Percentiles rank a stretch among this genome's conserved stretches.
Conservation (phyloP, 352 stramenopile genomes). For the Pythium aristosporum region DNA sequence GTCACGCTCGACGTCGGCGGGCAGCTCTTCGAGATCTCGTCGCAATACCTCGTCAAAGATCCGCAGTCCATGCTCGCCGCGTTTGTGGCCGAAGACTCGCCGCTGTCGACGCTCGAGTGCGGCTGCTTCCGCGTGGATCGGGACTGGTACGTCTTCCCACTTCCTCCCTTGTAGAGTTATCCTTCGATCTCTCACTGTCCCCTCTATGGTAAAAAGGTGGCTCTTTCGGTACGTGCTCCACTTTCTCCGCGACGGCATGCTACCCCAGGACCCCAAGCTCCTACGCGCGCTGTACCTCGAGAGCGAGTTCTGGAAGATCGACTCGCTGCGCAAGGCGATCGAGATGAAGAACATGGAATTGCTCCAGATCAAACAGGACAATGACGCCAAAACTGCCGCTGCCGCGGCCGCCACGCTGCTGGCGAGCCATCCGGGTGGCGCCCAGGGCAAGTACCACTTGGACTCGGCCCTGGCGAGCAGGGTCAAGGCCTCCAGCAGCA, state of each 20-base stretch:
- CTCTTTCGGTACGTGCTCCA: slow-evolving; percentile 77
- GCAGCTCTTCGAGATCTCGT: slow-evolving; percentile 72
- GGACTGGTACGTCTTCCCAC: slow-evolving; percentile 42
- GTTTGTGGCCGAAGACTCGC: slow-evolving; percentile 62
- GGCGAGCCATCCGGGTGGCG: not conserved
- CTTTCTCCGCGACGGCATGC: slow-evolving; percentile 73
- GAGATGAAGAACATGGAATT: slow-evolving; percentile 69
- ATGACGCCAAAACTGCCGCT: slow-evolving; percentile 23
- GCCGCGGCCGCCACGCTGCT: slow-evolving; percentile 20
- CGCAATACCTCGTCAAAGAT: slow-evolving; percentile 50
- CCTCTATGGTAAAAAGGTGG: slow-evolving; percentile 33
- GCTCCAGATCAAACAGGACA: slow-evolving; percentile 43
- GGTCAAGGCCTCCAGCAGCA: slow-evolving; percentile 19
- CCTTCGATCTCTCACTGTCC: not conserved
- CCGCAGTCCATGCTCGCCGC: slow-evolving; percentile 60
- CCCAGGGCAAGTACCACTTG: slow-evolving; percentile 25
- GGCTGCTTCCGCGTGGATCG: slow-evolving; percentile 76
- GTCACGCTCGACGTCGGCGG: slow-evolving; percentile 69
- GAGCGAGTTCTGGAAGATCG: slow-evolving; percentile 83
- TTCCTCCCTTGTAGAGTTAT: not conserved
- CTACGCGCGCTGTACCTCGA: slow-evolving; percentile 72
- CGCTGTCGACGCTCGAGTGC: slow-evolving; percentile 50
- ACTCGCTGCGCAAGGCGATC: slow-evolving; percentile 73
- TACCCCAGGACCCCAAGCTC: slow-evolving; percentile 65
- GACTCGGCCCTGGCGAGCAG: slow-evolving; percentile 25